A percentile compares a stretch with the other conserved stretches of the same genome.
phyloP scores from a whole-genome alignment of 2,329 filamentous ascomycete species.

The Xenosphaeropsis pyriputrescens region DNA sequence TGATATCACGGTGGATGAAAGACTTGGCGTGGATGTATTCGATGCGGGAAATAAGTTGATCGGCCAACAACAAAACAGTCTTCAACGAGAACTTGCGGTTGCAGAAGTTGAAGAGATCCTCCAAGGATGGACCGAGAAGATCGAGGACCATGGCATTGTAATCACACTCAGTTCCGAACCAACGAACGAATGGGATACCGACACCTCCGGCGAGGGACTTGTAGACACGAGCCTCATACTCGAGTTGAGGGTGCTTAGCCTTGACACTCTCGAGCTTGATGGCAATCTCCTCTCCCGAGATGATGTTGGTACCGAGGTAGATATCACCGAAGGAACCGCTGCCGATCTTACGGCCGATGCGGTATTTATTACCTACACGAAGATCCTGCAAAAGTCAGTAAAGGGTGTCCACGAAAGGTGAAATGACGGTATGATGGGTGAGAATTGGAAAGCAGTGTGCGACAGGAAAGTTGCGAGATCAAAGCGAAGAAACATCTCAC shows the following conservation, averaged over 20 bases:
- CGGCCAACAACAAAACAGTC: slow-evolving; percentile 89
- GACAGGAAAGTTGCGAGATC: not conserved
- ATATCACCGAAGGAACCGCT: slow-evolving; percentile 97
- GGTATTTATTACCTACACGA: slow-evolving; percentile 98
- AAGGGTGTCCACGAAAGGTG: not conserved
- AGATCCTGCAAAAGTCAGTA: slow-evolving; percentile 53
- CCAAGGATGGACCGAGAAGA: slow-evolving; percentile 84
- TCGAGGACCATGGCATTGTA: slow-evolving; percentile 99
- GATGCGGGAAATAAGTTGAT: slow-evolving; percentile 97
- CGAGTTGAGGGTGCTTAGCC: slow-evolving; percentile 96
- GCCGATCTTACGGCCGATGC: slow-evolving; percentile 97
- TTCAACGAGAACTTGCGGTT: slow-evolving; percentile 99
- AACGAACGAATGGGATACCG: slow-evolving; percentile 95
- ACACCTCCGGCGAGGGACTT: slow-evolving; percentile 87
- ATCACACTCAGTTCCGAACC: slow-evolving; percentile 98
- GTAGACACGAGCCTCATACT: slow-evolving; percentile 95
- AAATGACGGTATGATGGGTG: too few species aligned
- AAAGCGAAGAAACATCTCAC: not conserved
- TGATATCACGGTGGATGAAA: slow-evolving; percentile 99
- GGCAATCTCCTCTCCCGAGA: slow-evolving; percentile 97
- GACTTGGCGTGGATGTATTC: slow-evolving; percentile 99
- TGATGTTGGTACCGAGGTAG: slow-evolving; percentile 98
- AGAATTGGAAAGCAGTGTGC: not conserved
- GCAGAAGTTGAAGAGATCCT: slow-evolving; percentile 99
- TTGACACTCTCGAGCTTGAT: slow-evolving; percentile 99